Base-by-base conservation (phyloP, 805 yeast species). In the Yamadazyma philogaea region DNA sequence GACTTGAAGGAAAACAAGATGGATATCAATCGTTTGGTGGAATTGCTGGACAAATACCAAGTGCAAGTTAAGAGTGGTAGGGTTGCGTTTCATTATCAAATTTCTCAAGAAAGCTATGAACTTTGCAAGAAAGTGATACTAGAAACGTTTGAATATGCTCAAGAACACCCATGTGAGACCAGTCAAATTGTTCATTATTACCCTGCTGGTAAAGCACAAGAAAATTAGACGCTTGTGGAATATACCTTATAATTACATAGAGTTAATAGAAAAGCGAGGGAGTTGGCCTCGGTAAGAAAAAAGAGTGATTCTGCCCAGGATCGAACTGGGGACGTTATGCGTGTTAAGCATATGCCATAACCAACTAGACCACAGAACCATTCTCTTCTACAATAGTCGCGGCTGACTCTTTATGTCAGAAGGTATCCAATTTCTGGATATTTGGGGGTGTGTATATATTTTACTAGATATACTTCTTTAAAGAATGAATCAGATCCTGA, bases 271-370 rank as follows among this genome's bases (percentile, higher is more conserved):
- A n/a, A n/a, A n/a, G n/a, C n/a, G n/a, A n/a, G n/a, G n/a, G n/a
- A n/a, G n/a, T 22, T 22, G 10, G 10, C 26, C 26, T 22, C 26
- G 26, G 10, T 22, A 7, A 22, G 7, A 21, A 30, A 18, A 56
- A 54, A 56, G 64, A 61, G 54, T 89, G 96, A 89, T 84, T 88
- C 83, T 86, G 89, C 97, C 97, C 97, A 90, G 97, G 97, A 88
- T 91, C 96, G 97, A 91, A 91, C 97, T 89, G 97, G 97, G 96
- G 97, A 91, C 97, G 89, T 87, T 87, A 93, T 88, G 96, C 96
- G 96, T 90, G 97, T 89, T 88, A 90, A 87, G 96, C 96, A 89
- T 93, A 87, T 86, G 96, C 96, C 96, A 90, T 90, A 81, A 89
- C 96, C 97, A 73, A 89, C 96, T 89, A 89, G 96, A 89, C 96